Evolutionary conservation across 257 asterid species (phyloP).

Genomic region (Solanum tarijense): DNA sequence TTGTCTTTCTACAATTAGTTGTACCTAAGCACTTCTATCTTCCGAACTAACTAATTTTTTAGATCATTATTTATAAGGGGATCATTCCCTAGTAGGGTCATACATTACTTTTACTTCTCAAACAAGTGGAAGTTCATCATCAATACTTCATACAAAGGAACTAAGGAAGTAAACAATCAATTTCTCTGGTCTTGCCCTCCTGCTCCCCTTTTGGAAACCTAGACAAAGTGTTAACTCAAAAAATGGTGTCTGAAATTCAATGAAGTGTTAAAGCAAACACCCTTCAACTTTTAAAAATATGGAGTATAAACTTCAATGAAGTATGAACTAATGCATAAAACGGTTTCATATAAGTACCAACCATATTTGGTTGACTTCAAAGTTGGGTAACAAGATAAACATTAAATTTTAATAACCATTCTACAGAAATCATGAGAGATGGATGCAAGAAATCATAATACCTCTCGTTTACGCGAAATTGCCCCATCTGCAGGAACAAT

Average conservation of each 20-base stretch:
- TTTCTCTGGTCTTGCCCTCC: background rate
- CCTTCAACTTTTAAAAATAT: background rate
- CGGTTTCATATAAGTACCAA: background rate
- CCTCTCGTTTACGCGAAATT: constrained; percentile 47
- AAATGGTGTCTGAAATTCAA: background rate
- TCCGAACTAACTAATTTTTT: background rate
- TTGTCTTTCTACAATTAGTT: background rate
- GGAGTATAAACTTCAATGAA: background rate
- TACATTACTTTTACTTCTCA: background rate
- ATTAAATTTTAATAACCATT: background rate
- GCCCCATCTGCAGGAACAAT: constrained; percentile 41
- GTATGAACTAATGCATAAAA: background rate
- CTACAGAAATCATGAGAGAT: background rate
- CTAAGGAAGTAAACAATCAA: background rate
- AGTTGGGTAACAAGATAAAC: background rate
- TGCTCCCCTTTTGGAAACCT: background rate
- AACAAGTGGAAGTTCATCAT: background rate
- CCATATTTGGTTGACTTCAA: background rate
- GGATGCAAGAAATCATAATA: constrained; percentile 6
- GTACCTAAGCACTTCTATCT: background rate
- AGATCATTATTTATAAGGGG: background rate
- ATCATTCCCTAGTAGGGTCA: background rate
- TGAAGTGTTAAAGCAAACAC: background rate
- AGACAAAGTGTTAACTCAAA: background rate
- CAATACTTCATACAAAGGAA: background rate